phyloP scores from a whole-genome alignment of 345 rosid species.

The Lagerstroemia speciosa region DNA sequence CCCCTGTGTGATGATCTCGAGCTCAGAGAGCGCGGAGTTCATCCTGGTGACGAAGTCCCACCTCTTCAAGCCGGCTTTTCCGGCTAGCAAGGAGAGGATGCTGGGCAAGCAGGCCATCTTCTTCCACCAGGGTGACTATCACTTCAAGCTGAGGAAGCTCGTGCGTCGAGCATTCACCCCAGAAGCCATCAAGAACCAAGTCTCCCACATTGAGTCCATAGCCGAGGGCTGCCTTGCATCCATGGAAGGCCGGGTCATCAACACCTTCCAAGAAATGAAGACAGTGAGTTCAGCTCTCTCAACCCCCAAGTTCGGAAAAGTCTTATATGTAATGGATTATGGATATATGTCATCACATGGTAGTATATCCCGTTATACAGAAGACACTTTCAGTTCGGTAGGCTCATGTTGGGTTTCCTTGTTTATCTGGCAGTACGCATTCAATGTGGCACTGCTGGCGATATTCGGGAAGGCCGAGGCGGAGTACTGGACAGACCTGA shows the following conservation, averaged over 20 bases:
- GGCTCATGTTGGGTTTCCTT: background rate
- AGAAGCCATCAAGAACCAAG: constrained; percentile 36
- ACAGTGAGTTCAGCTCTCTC: constrained; percentile 30
- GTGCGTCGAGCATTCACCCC: constrained; percentile 77
- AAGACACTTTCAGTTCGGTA: no score
- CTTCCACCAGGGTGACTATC: constrained; percentile 82
- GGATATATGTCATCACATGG: no score
- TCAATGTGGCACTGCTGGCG: constrained; percentile 71
- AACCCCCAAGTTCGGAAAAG: background rate
- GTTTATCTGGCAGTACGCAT: constrained; percentile 47
- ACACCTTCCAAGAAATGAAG: constrained; percentile 78
- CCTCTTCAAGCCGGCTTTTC: constrained; percentile 86
- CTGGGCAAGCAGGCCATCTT: constrained; percentile 75
- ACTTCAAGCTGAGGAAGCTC: constrained; percentile 61
- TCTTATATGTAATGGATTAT: no score
- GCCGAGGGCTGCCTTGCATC: constrained; percentile 33
- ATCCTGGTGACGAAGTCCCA: constrained; percentile 57
- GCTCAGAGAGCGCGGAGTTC: constrained; percentile 74
- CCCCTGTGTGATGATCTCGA: constrained; percentile 82
- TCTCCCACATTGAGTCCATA: constrained; percentile 46
- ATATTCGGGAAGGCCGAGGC: constrained; percentile 62
- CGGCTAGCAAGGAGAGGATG: constrained; percentile 86
- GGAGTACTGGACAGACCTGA: constrained; percentile 62
- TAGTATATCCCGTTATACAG: no score
- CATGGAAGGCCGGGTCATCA: constrained; percentile 42